A percentile compares a stretch with the other conserved stretches of the same genome.
Evolutionary conservation across 441 rosid genomes (phyloP).

Genomic region (Metrosideros polymorpha): DNA sequence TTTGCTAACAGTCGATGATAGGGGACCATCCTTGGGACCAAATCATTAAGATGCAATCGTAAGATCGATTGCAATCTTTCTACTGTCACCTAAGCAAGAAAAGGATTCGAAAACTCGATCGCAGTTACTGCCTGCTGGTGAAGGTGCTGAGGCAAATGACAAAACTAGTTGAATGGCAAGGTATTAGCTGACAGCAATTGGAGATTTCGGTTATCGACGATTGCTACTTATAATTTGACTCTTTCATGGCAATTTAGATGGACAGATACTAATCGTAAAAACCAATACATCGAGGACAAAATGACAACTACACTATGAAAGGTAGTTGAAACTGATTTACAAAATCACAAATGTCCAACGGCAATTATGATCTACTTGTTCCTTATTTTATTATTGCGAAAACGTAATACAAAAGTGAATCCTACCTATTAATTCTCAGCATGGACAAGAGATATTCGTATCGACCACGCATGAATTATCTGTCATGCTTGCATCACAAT

Average conservation of each 20-base stretch:
- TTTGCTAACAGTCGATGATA: neutral
- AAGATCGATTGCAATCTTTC: neutral
- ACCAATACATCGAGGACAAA: neutral
- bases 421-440: neutral
- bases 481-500: neutral
- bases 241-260: neutral
- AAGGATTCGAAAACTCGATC: neutral
- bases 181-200: neutral
- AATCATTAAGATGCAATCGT: neutral
- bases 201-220: neutral
- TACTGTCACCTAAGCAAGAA: neutral
- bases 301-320: neutral
- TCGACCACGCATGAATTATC: neutral
- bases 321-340: neutral
- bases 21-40: neutral
- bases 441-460: neutral
- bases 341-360: neutral
- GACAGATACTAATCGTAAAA: neutral
- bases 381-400: neutral
- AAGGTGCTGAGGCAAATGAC: neutral
- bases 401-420: neutral
- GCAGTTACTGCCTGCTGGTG: neutral
- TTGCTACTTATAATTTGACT: neutral
- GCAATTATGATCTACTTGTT: neutral
- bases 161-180: neutral